Evolutionary conservation across 2,329 filamentous ascomycete genomes (phyloP).

Genomic region (Graphilbum sp.): DNA sequence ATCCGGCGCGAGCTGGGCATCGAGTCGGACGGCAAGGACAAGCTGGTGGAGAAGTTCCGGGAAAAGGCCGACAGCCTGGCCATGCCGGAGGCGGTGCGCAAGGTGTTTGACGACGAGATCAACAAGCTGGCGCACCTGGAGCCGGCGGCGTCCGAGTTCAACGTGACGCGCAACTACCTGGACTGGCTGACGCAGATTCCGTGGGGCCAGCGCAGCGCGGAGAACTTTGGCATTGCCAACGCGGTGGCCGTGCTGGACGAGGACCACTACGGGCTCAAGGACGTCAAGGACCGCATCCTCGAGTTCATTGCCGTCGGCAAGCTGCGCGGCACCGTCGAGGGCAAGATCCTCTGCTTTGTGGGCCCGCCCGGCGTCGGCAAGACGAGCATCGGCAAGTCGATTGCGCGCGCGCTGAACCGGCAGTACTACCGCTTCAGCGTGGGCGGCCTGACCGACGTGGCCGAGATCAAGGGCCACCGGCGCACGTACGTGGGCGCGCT

Average conservation of each 20-base stretch:
- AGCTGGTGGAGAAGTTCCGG: conserved; percentile 92
- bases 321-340: conserved; percentile 88
- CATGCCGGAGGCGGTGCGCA: conserved; percentile 93
- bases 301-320: conserved; percentile 98
- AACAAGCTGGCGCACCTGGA: conserved; percentile 95
- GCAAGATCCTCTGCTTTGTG: conserved; percentile 96
- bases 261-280: conserved; percentile 91
- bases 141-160: conserved; percentile 92
- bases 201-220: conserved; percentile 86
- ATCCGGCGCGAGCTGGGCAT: conserved; percentile 91
- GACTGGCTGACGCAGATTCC: conserved; percentile 98
- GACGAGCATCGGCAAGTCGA: conserved; percentile 97
- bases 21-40: conserved; percentile 95
- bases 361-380: conserved; percentile 95
- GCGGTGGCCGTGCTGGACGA: conserved; percentile 84
- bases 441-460: conserved; percentile 89
- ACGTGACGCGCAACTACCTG: conserved; percentile 93
- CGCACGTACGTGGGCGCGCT: conserved; percentile 92
- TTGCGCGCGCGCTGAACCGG: conserved; percentile 82
- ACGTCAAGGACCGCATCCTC: conserved; percentile 94
- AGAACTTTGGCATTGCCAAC: conserved; percentile 92
- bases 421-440: conserved; percentile 99
- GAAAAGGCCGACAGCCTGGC: conserved; percentile 86
- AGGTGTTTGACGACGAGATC: conserved; percentile 95
- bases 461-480: conserved; percentile 95